Conservation (phyloP, 2,329 filamentous ascomycete species). For the Drechslerella stenobrocha region DNA sequence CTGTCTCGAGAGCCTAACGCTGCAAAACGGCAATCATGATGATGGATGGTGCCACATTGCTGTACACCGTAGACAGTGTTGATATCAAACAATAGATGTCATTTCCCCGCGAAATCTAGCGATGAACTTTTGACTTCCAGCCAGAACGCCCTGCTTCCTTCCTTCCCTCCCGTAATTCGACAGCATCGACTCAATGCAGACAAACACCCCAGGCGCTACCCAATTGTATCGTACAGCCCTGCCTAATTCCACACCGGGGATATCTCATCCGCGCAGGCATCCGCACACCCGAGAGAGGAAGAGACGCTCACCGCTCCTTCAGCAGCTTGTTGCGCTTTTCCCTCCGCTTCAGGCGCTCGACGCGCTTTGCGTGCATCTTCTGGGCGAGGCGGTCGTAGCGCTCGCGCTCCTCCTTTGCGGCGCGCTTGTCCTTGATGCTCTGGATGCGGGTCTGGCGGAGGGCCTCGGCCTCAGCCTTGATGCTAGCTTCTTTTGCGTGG, state of each 20-base stretch:
- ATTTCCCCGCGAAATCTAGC: no score
- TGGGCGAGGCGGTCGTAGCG: slow-evolving; percentile 91
- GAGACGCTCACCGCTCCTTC: slow-evolving; percentile 56
- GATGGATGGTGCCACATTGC: no score
- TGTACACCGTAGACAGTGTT: no score
- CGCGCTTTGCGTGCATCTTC: slow-evolving; percentile 95
- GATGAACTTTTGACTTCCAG: slow-evolving; percentile 8
- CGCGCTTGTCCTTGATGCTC: slow-evolving; percentile 79
- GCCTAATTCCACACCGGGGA: no score
- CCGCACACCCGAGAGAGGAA: neutral
- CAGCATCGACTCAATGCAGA: neutral
- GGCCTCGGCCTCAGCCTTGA: slow-evolving; percentile 95
- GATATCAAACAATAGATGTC: no score
- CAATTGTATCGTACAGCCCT: neutral
- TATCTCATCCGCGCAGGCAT: slow-evolving; percentile 14
- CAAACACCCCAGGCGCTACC: neutral
- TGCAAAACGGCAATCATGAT: no score
- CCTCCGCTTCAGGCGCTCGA: slow-evolving; percentile 88
- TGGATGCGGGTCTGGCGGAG: slow-evolving; percentile 78
- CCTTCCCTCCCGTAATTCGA: no score
- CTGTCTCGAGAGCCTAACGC: no score
- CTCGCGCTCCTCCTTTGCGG: slow-evolving; percentile 88
- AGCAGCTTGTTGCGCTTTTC: slow-evolving; percentile 93
- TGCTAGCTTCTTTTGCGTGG: slow-evolving; percentile 90
- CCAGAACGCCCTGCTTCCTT: slow-evolving; percentile 3